Evolutionary conservation across 345 rosid genomes (phyloP).

Genomic region (Populus davidiana): DNA sequence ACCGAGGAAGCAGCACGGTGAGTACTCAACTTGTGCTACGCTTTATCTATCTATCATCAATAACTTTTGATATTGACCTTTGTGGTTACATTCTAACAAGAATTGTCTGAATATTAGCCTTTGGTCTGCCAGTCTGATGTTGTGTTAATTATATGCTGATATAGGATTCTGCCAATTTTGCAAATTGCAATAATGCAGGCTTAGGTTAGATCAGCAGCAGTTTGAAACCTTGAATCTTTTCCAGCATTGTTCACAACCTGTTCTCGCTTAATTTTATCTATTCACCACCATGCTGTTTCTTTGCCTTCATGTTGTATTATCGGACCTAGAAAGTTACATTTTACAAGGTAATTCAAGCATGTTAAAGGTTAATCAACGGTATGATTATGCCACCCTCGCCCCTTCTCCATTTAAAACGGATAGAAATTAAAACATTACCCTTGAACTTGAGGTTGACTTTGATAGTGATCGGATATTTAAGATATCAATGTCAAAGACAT

Average conservation of each 20-base stretch:
- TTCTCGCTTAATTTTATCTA: background rate
- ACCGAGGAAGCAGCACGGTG: conserved; percentile 34
- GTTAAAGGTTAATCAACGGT: background rate
- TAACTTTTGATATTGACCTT: background rate
- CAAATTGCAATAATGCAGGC: background rate
- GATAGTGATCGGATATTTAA: background rate
- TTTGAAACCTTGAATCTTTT: background rate
- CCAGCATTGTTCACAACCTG: background rate
- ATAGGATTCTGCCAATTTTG: background rate
- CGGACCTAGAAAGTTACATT: background rate
- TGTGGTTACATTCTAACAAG: background rate
- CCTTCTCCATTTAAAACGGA: background rate
- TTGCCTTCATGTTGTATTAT: background rate
- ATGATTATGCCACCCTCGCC: background rate
- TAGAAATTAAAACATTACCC: background rate
- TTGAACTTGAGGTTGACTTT: background rate
- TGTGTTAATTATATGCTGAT: background rate
- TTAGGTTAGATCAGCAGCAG: background rate
- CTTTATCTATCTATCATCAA: background rate
- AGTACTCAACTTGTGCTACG: background rate
- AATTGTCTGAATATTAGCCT: background rate
- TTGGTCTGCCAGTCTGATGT: background rate
- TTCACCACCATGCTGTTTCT: background rate
- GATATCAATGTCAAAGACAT: background rate
- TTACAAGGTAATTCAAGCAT: background rate